Evolutionary conservation across 805 yeast species (phyloP), one percentile per base, ranked within the genome.

Genomic region (Candida nemodendra): DNA sequence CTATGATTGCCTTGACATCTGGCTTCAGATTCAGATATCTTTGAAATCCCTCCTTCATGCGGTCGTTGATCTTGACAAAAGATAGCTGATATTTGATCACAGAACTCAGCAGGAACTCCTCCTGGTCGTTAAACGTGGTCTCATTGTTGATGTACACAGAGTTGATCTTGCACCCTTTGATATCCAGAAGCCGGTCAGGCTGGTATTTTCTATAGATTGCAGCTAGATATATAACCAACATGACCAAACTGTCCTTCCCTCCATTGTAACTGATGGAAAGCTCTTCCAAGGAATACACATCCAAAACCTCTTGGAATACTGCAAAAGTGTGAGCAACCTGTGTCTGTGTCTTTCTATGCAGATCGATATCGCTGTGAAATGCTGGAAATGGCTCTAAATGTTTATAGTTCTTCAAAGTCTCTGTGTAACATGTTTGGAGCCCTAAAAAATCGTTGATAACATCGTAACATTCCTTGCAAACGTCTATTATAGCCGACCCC

Each of bases 211-310:
- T 45, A 32, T 59, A 58, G 11, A 62, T 48, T 29, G 76, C 77
- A 2, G 93, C 81, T 35, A 90, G 63, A 37, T 86, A 78, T 4
- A 93, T 55, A 12, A 88, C 67, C 38, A 93, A 71, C 83, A 91
- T 79, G 22, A 90, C 97, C 32, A 90, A 75, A 53, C 98, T 93
- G 64, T 93, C 99, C 56, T 93, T 93, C 2, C 99, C 99, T 9
- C 99, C 99, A 57, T 93, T 93, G 61, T 84, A 93, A 2, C 95
- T 84, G 11, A 93, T 69, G 0, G 97, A 83, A 3, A 85, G 62
- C 41, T 83, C 80, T 9, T 70, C 65, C 11, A 65, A 36, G 2
- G 46, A 39, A 40, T 53, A 57, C 17, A 38, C 31, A 0, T 54
- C 42, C 5, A 63, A 40, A 3, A 50, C 44, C 9, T 46, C 40